phyloP scores from a whole-genome alignment of 257 asterid genomes.

The Plantago elongata region DNA sequence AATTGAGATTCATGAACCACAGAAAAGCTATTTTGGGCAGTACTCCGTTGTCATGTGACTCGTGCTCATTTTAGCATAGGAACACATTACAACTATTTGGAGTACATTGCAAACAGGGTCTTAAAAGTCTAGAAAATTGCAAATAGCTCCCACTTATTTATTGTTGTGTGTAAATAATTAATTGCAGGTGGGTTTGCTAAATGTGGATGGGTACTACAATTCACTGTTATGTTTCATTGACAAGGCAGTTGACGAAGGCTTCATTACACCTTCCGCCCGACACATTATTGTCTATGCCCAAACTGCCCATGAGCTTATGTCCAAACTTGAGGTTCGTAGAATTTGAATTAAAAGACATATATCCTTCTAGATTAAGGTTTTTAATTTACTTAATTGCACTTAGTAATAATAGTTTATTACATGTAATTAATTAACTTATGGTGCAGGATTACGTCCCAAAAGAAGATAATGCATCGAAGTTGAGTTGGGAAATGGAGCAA shows the following conservation, averaged over 20 bases:
- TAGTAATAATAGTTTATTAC: too few species aligned
- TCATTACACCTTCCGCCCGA: slow-evolving; percentile 43
- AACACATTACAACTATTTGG: too few species aligned
- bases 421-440: neutral
- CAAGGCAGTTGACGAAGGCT: slow-evolving; percentile 55
- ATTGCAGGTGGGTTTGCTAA: slow-evolving; percentile 45
- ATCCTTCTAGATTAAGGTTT: too few species aligned
- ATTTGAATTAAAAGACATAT: neutral
- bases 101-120: too few species aligned
- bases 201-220: slow-evolving; percentile 56
- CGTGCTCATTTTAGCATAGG: too few species aligned
- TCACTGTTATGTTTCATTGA: slow-evolving; percentile 47
- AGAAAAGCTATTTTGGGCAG: too few species aligned
- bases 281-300: slow-evolving; percentile 45
- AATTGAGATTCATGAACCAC: too few species aligned
- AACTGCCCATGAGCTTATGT: slow-evolving; percentile 39
- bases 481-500: slow-evolving; percentile 12
- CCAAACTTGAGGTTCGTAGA: slow-evolving; percentile 43
- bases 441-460: slow-evolving; percentile 4
- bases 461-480: neutral
- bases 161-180: too few species aligned
- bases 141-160: too few species aligned
- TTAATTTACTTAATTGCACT: too few species aligned
- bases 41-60: too few species aligned
- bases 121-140: too few species aligned